Conservation (phyloP, 106 monocot species). For the Posidonia australis region DNA sequence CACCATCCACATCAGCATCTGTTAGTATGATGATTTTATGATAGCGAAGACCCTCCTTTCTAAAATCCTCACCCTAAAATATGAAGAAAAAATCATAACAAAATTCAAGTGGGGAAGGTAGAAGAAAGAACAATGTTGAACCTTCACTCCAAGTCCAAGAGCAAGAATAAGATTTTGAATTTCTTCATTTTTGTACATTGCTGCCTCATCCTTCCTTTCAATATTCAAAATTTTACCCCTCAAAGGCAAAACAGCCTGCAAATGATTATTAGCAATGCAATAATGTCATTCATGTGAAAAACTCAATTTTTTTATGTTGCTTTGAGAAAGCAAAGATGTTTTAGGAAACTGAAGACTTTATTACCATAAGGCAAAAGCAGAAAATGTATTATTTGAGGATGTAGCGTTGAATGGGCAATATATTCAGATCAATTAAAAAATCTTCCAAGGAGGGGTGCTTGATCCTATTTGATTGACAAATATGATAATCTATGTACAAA, state of each 20-base stretch:
- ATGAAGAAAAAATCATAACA: conserved; percentile 1
- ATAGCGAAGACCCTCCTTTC: conserved; percentile 78
- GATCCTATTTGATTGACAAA: too few relatives aligned
- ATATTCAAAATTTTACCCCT: conserved; percentile 98
- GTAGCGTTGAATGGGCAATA: too few relatives aligned
- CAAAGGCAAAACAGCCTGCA: conserved; percentile 85
- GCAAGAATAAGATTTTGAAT: conserved; percentile 97
- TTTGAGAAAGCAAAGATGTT: too few relatives aligned
- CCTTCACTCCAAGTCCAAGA: conserved; percentile 99
- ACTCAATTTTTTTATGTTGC: too few relatives aligned
- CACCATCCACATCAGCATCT: conserved; percentile 99
- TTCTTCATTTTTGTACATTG: conserved; percentile 99
- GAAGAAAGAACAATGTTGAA: conserved; percentile 7
- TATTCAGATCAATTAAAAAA: too few relatives aligned
- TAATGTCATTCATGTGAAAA: too few relatives aligned
- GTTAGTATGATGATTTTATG: conserved; percentile 98
- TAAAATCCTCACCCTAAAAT: conserved; percentile 94
- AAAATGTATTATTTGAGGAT: too few relatives aligned
- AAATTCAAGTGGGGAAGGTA: background rate
- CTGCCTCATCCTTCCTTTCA: conserved; percentile 94
- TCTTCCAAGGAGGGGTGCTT: too few relatives aligned
- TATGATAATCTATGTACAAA: too few relatives aligned
- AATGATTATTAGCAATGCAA: background rate
- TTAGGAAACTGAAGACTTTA: too few relatives aligned
- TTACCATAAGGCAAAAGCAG: too few relatives aligned